Percentiles rank a stretch among this genome's conserved stretches.
These are phyloP conservation scores for Suillus paluster DNA, from an alignment of 768 basidiomycete species.

Conservation along the genomic window DNA sequence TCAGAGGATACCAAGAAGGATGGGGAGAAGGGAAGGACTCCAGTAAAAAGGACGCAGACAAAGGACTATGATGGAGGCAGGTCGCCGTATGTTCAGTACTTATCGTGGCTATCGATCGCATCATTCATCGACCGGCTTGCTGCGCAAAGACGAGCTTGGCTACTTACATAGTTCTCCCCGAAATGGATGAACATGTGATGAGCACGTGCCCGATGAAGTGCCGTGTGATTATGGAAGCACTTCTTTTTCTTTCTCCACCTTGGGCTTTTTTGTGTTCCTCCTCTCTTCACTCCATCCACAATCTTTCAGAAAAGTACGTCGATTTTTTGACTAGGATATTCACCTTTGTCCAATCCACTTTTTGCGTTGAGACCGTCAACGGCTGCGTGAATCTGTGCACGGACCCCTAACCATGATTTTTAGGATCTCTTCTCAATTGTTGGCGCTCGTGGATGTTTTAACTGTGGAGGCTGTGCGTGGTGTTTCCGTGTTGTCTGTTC, in stretches of 20 bases:
- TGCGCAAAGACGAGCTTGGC: neutral
- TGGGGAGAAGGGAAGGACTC: conserved; percentile 37
- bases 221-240: conserved; percentile 18
- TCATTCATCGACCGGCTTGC: neutral
- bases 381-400: conserved; percentile 11
- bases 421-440: conserved; percentile 41
- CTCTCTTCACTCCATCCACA: conserved; percentile 9
- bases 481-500: conserved; percentile 48
- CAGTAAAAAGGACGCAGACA: conserved; percentile 27
- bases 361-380: conserved; percentile 3
- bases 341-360: neutral
- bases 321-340: neutral
- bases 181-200: conserved; percentile 17
- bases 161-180: conserved; percentile 1
- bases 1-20: conserved; percentile 38
- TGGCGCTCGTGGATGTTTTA: conserved; percentile 78
- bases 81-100: neutral
- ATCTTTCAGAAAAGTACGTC: conserved; percentile 26
- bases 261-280: neutral
- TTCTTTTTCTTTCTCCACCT: conserved; percentile 15
- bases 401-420: conserved; percentile 19
- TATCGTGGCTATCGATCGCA: neutral
- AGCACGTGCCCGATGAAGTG: conserved; percentile 19
- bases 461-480: conserved; percentile 89
- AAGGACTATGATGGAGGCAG: conserved; percentile 23